Evolutionary conservation across 2,329 filamentous ascomycete species (phyloP).

Genomic region (Periglandula ipomoeae): DNA sequence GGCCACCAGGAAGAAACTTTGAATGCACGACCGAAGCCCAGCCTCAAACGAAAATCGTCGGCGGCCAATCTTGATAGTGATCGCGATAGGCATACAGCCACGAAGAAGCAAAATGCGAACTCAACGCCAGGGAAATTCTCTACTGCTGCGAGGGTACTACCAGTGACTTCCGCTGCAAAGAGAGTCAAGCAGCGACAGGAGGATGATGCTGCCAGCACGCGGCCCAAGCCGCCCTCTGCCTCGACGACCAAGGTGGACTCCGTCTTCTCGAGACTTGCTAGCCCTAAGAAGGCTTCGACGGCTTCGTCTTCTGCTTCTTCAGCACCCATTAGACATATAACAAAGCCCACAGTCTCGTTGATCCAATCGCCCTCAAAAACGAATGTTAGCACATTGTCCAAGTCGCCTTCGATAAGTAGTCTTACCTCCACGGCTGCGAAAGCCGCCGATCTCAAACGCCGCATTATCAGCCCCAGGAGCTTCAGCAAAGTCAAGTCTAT

Average conservation of each 20-base stretch:
- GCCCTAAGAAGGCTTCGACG: conserved; percentile 59
- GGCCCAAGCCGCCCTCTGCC: conserved; percentile 45
- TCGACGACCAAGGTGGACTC: conserved; percentile 31
- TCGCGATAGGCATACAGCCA: neutral
- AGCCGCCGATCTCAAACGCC: conserved; percentile 24
- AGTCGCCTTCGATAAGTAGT: conserved; percentile 29
- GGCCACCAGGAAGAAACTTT: conserved; percentile 51
- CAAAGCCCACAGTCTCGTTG: conserved; percentile 21
- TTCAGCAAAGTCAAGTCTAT: conserved; percentile 52
- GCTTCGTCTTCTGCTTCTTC: conserved; percentile 50
- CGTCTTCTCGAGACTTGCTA: conserved; percentile 53
- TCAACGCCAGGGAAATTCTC: conserved; percentile 11
- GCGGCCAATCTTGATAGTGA: conserved; percentile 22
- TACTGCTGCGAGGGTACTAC: conserved; percentile 2
- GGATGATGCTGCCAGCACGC: conserved; percentile 60
- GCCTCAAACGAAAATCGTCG: conserved; percentile 24
- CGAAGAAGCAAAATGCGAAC: conserved; percentile 19
- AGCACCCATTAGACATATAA: conserved; percentile 34
- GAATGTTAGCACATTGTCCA: conserved; percentile 31
- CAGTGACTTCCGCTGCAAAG: conserved; percentile 43
- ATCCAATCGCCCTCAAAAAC: conserved; percentile 40
- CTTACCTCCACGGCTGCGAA: conserved; percentile 21
- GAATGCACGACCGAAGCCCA: conserved; percentile 24
- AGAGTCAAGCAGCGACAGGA: conserved; percentile 57
- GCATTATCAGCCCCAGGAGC: conserved; percentile 38